Conservation (phyloP, 1,139 yeast species). For the Taphrina flavorubra region DNA sequence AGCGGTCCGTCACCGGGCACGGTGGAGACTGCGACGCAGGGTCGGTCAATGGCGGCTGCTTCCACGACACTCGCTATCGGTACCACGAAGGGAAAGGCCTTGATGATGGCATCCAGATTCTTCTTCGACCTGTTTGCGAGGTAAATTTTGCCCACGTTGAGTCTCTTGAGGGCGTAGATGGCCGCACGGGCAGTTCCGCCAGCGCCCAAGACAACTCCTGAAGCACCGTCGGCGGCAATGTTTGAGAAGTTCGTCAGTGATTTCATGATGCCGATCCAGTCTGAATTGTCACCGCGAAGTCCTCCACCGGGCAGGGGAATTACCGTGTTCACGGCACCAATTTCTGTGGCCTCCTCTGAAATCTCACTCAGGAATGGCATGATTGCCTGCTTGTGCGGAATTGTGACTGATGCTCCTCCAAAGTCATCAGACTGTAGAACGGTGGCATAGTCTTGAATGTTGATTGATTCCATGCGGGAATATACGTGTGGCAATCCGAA, state of each 20-base stretch:
- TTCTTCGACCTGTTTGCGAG: constrained; percentile 78
- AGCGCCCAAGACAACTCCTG: constrained; percentile 86
- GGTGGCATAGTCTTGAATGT: constrained; percentile 56
- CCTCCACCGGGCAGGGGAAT: constrained; percentile 57
- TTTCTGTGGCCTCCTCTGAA: constrained; percentile 71
- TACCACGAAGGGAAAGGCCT: constrained; percentile 70
- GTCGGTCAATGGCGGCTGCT: constrained; percentile 49
- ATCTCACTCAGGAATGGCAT: constrained; percentile 49
- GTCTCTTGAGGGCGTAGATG: constrained; percentile 74
- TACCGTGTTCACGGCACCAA: constrained; percentile 95
- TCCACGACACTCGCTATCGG: constrained; percentile 61
- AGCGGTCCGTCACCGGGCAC: constrained; percentile 85
- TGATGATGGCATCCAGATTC: constrained; percentile 66
- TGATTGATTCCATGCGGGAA: constrained; percentile 68
- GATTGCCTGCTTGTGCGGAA: constrained; percentile 47
- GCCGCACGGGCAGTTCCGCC: constrained; percentile 99
- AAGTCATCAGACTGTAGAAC: constrained; percentile 42
- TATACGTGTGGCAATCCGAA: constrained; percentile 82
- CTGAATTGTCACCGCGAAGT: constrained; percentile 87
- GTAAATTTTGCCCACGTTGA: constrained; percentile 80
- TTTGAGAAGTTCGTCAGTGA: constrained; percentile 65
- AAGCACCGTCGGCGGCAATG: constrained; percentile 54
- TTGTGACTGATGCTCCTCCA: constrained; percentile 48
- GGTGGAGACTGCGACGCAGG: constrained; percentile 77
- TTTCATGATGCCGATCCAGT: constrained; percentile 85